phyloP scores from a whole-genome alignment of 441 rosid genomes.

The Croton laevigatus region DNA sequence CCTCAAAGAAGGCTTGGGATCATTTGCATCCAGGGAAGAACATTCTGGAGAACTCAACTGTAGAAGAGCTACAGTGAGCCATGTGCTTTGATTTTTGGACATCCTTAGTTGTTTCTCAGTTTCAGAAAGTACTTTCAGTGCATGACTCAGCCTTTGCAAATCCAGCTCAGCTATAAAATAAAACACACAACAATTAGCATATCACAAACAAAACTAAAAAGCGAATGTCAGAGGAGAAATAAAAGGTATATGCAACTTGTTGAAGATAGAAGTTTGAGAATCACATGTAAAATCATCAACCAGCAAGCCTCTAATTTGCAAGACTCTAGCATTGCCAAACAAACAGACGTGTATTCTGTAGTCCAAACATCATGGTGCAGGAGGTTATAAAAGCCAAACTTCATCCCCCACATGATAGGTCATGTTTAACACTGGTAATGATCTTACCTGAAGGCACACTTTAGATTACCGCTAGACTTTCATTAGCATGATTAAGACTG shows the following conservation, averaged over 20 bases:
- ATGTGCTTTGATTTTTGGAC: slow-evolving; percentile 81
- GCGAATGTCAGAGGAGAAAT: neutral
- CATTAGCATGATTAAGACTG: neutral
- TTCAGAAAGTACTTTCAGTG: slow-evolving; percentile 80
- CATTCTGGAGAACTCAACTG: slow-evolving; percentile 67
- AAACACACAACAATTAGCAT: slow-evolving; percentile 16
- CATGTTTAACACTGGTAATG: neutral
- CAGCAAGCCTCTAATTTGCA: neutral
- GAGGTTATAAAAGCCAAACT: neutral
- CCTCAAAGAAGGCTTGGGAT: slow-evolving; percentile 42
- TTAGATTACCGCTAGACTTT: neutral
- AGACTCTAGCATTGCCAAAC: neutral
- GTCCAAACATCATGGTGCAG: neutral
- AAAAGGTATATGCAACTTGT: slow-evolving; percentile 3
- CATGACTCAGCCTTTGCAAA: slow-evolving; percentile 63
- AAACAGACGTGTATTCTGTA: neutral
- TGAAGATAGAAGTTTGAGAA: slow-evolving; percentile 13
- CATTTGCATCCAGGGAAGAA: slow-evolving; percentile 40
- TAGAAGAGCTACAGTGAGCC: slow-evolving; percentile 93
- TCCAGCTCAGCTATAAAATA: slow-evolving; percentile 65
- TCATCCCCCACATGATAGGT: neutral
- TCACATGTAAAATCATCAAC: neutral
- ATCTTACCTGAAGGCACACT: neutral
- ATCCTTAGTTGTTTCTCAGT: slow-evolving; percentile 89
- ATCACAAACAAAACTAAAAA: neutral